Percentiles rank a stretch among this genome's conserved stretches.
phyloP scores from a whole-genome alignment of 2,329 filamentous ascomycete genomes.

The Microcyclospora tardicrescens region DNA sequence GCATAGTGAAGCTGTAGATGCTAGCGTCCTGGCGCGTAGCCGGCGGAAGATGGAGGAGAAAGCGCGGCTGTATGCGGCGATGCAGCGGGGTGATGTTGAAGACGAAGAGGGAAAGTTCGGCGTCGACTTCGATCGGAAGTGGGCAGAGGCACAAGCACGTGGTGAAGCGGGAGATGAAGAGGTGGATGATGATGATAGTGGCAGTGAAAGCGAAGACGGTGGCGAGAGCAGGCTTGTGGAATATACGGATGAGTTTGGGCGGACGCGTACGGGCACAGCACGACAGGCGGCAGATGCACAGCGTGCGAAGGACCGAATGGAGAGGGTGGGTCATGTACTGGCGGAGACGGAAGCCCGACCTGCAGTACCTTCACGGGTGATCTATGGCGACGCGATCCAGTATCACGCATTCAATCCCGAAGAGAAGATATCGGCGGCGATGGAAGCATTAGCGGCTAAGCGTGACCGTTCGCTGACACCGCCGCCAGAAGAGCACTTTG shows the following conservation, averaged over 20 bases:
- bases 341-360: constrained; percentile 40
- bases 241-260: constrained; percentile 83
- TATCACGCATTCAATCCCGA: constrained; percentile 69
- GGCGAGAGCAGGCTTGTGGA: constrained; percentile 57
- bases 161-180: constrained; percentile 36
- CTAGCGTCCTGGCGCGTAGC: constrained; percentile 48
- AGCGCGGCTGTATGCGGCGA: constrained; percentile 69
- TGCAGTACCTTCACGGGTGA: constrained; percentile 53
- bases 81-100: constrained; percentile 73
- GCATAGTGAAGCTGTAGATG: constrained; percentile 50
- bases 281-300: constrained; percentile 54
- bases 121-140: constrained; percentile 93
- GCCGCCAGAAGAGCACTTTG: constrained; percentile 70
- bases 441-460: constrained; percentile 66
- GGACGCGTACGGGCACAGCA: constrained; percentile 59
- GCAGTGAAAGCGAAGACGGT: constrained; percentile 26
- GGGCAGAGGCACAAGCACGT: constrained; percentile 49
- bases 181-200: constrained; percentile 24
- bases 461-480: constrained; percentile 70
- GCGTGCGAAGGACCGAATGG: constrained; percentile 50
- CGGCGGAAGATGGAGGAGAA: constrained; percentile 82
- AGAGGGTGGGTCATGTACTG: constrained; percentile 13
- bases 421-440: constrained; percentile 48
- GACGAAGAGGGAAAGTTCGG: constrained; percentile 51
- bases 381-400: constrained; percentile 79